These are phyloP conservation scores for Mrakia hoshinonis DNA, from an alignment of 768 basidiomycete genomes.

Conservation along the genomic window DNA sequence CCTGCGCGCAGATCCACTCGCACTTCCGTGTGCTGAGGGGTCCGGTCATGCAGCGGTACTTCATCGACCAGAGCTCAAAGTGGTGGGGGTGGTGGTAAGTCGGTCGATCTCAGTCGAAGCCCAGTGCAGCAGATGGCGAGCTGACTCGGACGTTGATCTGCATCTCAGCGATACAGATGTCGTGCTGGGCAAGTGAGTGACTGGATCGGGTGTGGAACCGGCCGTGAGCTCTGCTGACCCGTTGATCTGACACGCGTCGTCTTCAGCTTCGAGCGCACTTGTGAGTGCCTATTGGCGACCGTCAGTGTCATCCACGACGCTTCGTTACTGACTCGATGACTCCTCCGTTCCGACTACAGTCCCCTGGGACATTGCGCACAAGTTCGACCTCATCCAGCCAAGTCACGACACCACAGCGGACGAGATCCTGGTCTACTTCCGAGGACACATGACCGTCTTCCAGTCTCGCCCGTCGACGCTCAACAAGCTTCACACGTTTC, in stretches of 20 bases:
- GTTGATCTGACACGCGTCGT: background rate
- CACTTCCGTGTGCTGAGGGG: conserved; percentile 23
- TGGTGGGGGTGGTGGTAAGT: conserved; percentile 27
- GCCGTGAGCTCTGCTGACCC: background rate
- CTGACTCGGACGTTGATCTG: background rate
- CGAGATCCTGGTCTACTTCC: conserved; percentile 27
- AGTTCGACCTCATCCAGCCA: conserved; percentile 26
- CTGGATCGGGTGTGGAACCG: background rate
- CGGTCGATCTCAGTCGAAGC: background rate
- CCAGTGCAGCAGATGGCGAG: background rate
- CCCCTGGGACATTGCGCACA: conserved; percentile 11
- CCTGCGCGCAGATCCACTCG: conserved; percentile 6
- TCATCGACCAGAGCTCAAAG: conserved; percentile 7
- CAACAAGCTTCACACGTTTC: conserved; percentile 20
- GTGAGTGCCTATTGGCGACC: background rate
- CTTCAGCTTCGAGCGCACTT: conserved; percentile 3
- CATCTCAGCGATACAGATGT: conserved; percentile 12
- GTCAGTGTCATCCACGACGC: background rate
- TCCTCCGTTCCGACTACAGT: background rate
- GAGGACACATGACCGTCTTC: conserved; percentile 27
- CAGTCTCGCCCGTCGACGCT: conserved; percentile 8
- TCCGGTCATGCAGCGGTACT: conserved; percentile 17
- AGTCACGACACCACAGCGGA: conserved; percentile 8
- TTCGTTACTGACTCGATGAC: too few species aligned
- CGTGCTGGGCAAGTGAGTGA: conserved; percentile 14